These are phyloP conservation scores for Zalerion maritima DNA, from an alignment of 495 filamentous ascomycete genomes.

Conservation along the genomic window DNA sequence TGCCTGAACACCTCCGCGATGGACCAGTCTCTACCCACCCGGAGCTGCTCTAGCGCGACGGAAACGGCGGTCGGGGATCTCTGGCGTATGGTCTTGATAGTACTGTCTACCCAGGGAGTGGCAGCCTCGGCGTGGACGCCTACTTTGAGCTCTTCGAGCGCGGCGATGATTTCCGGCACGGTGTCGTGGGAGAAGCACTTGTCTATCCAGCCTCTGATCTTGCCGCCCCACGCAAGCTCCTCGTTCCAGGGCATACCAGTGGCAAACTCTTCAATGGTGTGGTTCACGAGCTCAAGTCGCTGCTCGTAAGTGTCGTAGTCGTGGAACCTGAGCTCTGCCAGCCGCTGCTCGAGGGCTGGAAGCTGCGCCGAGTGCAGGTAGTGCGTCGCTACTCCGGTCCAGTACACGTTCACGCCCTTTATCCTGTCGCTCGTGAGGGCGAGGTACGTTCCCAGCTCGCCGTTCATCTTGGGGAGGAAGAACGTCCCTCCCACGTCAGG, in stretches of 20 bases:
- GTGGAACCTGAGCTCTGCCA: conserved; percentile 76
- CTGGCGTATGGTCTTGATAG: conserved; percentile 49
- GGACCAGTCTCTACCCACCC: conserved; percentile 53
- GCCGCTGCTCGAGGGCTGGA: conserved; percentile 61
- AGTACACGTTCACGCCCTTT: conserved; percentile 68
- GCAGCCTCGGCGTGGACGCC: conserved; percentile 40
- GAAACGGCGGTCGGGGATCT: conserved; percentile 74
- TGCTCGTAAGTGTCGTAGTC: conserved; percentile 48
- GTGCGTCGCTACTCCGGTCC: conserved; percentile 79
- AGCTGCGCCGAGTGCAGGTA: conserved; percentile 83
- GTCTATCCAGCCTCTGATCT: conserved; percentile 65
- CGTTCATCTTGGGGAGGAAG: conserved; percentile 82
- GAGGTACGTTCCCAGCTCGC: conserved; percentile 73
- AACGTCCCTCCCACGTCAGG: conserved; percentile 93
- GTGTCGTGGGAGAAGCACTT: conserved; percentile 56
- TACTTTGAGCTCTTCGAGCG: too few relatives aligned
- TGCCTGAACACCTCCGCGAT: conserved; percentile 71
- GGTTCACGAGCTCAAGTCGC: conserved; percentile 57
- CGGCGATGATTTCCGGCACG: conserved; percentile 53
- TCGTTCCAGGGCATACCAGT: conserved; percentile 65
- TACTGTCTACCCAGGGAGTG: conserved; percentile 59
- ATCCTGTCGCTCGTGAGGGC: conserved; percentile 74
- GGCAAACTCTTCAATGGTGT: conserved; percentile 80
- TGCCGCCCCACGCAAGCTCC: conserved; percentile 46
- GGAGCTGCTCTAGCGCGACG: conserved; percentile 71